These are phyloP conservation scores for Yamadazyma conglobata DNA, from an alignment of 1,139 yeast genomes.

Conservation along the genomic window DNA sequence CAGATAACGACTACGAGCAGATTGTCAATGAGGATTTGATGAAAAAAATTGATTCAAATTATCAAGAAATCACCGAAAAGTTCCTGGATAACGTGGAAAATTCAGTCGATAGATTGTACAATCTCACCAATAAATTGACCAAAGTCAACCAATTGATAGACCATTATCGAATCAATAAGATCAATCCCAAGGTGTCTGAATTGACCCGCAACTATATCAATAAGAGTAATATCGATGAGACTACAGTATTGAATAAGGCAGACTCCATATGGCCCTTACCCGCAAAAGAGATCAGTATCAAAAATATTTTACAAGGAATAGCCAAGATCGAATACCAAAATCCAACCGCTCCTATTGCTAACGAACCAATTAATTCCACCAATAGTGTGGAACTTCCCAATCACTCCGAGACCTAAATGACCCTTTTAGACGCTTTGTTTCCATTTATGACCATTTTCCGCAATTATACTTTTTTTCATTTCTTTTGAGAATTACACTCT, in stretches of 20 bases:
- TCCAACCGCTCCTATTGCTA: background rate
- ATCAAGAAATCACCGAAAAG: slow-evolving; percentile 11
- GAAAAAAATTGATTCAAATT: slow-evolving; percentile 6
- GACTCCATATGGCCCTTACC: slow-evolving; percentile 4
- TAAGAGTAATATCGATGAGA: slow-evolving; percentile 14
- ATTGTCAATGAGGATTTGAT: slow-evolving; percentile 7
- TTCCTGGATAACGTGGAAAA: slow-evolving; percentile 18
- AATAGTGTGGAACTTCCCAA: too few species aligned
- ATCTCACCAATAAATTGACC: slow-evolving; percentile 21
- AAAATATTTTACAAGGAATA: slow-evolving; percentile 2
- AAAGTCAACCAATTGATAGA: slow-evolving; percentile 21
- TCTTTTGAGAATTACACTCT: too few species aligned
- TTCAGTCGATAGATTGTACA: slow-evolving; percentile 22
- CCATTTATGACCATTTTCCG: background rate
- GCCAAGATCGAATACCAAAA: slow-evolving; percentile 2
- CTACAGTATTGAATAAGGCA: background rate
- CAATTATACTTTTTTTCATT: too few species aligned
- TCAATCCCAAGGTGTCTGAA: slow-evolving; percentile 18
- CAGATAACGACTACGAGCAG: slow-evolving; percentile 5
- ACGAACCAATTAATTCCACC: too few species aligned
- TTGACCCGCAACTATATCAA: slow-evolving; percentile 20
- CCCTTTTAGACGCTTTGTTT: background rate
- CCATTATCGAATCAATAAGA: slow-evolving; percentile 13
- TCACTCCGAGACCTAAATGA: too few species aligned
- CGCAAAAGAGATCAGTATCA: slow-evolving; percentile 3